phyloP scores from a whole-genome alignment of 345 rosid genomes.

The Lagerstroemia speciosa region DNA sequence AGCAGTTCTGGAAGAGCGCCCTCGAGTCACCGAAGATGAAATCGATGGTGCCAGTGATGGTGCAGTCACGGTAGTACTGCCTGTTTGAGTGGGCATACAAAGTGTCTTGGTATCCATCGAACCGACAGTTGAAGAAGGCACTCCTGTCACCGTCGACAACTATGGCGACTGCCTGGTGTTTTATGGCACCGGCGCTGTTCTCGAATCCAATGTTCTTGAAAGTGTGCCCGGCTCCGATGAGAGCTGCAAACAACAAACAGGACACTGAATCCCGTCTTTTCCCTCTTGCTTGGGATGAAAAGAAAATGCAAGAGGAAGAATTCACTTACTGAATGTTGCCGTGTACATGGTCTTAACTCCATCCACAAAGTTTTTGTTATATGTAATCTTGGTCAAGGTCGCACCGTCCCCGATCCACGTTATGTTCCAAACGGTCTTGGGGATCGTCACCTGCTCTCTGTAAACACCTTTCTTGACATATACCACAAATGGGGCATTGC shows the following conservation, averaged over 20 bases:
- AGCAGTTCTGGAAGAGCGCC: constrained; percentile 61
- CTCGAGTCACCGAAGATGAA: constrained; percentile 66
- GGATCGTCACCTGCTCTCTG: constrained; percentile 21
- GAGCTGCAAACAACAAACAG: constrained; percentile 32
- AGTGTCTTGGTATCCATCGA: constrained; percentile 76
- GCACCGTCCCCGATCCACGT: constrained; percentile 31
- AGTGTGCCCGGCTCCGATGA: constrained; percentile 39
- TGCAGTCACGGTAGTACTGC: constrained; percentile 82
- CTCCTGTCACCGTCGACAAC: constrained; percentile 48
- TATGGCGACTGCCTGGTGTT: constrained; percentile 72
- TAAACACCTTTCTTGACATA: constrained; percentile 29
- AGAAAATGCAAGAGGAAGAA: neutral
- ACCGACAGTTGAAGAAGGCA: constrained; percentile 58
- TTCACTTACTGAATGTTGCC: constrained; percentile 30
- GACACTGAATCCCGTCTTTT: no score
- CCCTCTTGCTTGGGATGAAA: neutral
- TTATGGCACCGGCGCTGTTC: constrained; percentile 61
- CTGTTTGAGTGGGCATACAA: constrained; percentile 61
- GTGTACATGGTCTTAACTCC: constrained; percentile 23
- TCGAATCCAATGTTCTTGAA: constrained; percentile 68
- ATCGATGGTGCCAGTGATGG: constrained; percentile 68
- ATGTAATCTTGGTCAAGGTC: constrained; percentile 23
- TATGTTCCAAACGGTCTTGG: constrained; percentile 12
- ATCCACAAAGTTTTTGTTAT: constrained; percentile 18
- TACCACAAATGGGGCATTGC: constrained; percentile 17